Base-by-base conservation (phyloP, 805 yeast genomes). In the Candida caryicola region DNA sequence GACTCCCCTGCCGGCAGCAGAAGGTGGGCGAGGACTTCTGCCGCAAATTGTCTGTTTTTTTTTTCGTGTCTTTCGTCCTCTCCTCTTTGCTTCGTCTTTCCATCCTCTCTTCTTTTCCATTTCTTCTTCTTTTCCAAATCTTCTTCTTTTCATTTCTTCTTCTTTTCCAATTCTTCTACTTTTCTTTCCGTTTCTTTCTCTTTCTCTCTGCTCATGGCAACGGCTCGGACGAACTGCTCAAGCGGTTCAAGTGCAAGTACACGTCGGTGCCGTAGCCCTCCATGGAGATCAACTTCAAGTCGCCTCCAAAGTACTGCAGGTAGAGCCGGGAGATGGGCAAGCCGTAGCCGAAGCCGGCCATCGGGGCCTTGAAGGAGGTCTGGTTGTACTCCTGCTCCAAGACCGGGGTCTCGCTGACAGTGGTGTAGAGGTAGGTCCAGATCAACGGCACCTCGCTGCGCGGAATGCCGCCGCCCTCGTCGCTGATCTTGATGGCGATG, bases 181-280 rank as follows among this genome's bases (percentile, higher is more conserved):
- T 21, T 21, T 21, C 25, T 21, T 21, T 21, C 25, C 10, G 7
- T 21, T 10, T 21, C 10, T 21, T 10, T 21, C 10, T 21, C 25
- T 27, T 27, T 27, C 30, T 14, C 14, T 14, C 13, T 14, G 6
- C 12, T 42, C 49, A 74, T 40, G 79, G 79, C 38, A 79, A 60
- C 4, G 91, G 93, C 61, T 85, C 95, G 40, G 79, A 74, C 3
- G 82, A 76, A 36, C 84, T 76, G 50, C 84, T 79, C 50, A 88
- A 74, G 38, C 95, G 71, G 60, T 88, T 88, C 57, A 88, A 70
- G 62, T 89, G 96, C 54, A 89, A 61, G 53, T 88, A 89, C 2
- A 86, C 96, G 57, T 88, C 96, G 1, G 96, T 88, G 12, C 96
- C 96, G 54, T 88, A 86, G 6, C 95, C 95, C 61, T 88, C 96